Evolutionary conservation across 257 asterid genomes (phyloP), one percentile per base, ranked within the genome.

Genomic region (Perilla frutescens): DNA sequence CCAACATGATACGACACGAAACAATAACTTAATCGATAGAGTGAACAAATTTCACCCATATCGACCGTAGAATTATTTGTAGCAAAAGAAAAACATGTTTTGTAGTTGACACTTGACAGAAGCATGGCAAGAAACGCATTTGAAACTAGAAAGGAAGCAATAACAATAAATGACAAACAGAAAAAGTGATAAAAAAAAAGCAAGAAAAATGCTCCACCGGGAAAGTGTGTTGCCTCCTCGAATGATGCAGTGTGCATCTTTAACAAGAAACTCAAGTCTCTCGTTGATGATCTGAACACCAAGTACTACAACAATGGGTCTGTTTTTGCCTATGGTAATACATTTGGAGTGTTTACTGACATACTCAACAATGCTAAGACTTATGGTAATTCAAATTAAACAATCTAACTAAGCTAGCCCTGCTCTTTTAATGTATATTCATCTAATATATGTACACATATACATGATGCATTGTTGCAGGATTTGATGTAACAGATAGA

Each of bases 281-380:
- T 91, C 0, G 87, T 89, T n/a, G 89, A 87, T 75, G 77, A 85
- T 62, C 81, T 87, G 11, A 91, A 87, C 73, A 49, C 12, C 44
- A 80, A 84, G 44, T 54, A 82, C 29, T 54, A 82, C 29, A 29
- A 7, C 11, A 76, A 61, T 6, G 87, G 82, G 0, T 81, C 95
- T 8, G 50, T 87, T 15, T 89, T 87, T 36, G 49, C 79, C 7
- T 91, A 86, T 37, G 96, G 91, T 26, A 86, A 91, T 60, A 87
- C 83, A 8, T 91, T 75, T 68, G 91, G 80, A 39, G 94, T 83
- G 40, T 71, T 89, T 43, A 36, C 13, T 11, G 89, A 89, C 66
- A 80, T 91, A 68, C 77, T 89, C 47, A 72, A 70, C 53, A 87
- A 91, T 77, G 82, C 92, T 49, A 62, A 75, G 1, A 40, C 73